Evolutionary conservation across 345 rosid species (phyloP).

Genomic region (Hibiscus trionum): DNA sequence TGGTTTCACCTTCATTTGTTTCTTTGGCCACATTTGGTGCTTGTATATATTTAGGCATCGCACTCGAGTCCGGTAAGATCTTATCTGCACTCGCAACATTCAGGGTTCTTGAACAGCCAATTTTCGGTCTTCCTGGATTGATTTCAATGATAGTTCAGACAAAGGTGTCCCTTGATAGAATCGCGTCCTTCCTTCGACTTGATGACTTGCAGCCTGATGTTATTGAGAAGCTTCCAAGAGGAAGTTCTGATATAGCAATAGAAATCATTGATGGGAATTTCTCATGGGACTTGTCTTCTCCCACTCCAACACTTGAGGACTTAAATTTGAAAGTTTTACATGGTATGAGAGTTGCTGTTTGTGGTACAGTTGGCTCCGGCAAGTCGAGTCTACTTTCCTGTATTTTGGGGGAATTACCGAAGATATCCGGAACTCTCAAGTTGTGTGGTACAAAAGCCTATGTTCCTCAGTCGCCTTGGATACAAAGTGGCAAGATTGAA

Average conservation of each 20-base stretch:
- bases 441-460: constrained; percentile 58
- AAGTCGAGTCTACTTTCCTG: constrained; percentile 62
- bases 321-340: constrained; percentile 33
- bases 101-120: constrained; percentile 39
- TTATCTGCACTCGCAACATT: constrained; percentile 59
- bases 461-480: constrained; percentile 77
- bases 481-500: constrained; percentile 63
- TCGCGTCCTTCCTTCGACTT: constrained; percentile 41
- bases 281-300: constrained; percentile 44
- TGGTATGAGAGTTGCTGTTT: constrained; percentile 60
- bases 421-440: constrained; percentile 37
- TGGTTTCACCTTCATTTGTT: constrained; percentile 47
- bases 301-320: constrained; percentile 34
- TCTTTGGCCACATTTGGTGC: constrained; percentile 41
- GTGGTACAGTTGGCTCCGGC: constrained; percentile 71
- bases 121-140: constrained; percentile 41
- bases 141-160: constrained; percentile 46
- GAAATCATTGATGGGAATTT: constrained; percentile 36
- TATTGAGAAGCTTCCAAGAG: constrained; percentile 20
- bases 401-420: constrained; percentile 64
- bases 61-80: constrained; percentile 50
- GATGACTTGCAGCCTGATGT: constrained; percentile 44
- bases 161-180: constrained; percentile 58
- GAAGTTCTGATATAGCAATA: constrained; percentile 28
- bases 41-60: constrained; percentile 38